phyloP scores from a whole-genome alignment of 1,284 basidiomycete species.

The Irpex rosettiformis region DNA sequence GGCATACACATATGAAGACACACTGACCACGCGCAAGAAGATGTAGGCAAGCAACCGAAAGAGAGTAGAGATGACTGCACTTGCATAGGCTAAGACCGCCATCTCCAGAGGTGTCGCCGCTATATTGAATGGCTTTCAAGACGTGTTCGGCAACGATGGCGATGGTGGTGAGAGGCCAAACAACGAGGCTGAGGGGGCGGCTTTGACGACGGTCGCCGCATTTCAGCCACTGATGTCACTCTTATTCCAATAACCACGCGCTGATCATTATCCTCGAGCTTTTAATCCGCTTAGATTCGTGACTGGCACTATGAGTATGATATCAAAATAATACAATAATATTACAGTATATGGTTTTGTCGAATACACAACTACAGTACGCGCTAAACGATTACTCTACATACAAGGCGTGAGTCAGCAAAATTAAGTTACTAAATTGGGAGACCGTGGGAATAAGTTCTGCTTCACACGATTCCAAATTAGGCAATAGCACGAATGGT shows the following conservation, averaged over 20 bases:
- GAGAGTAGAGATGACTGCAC: slow-evolving; percentile 13
- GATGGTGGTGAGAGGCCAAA: neutral
- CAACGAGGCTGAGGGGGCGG: neutral
- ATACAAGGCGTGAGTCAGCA: no score
- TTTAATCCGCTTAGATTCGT: neutral
- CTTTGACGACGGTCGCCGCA: neutral
- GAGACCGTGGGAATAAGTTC: no score
- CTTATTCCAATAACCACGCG: neutral
- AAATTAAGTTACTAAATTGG: no score
- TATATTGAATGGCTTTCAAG: neutral
- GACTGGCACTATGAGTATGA: no score
- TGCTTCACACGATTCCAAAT: no score
- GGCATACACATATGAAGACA: neutral
- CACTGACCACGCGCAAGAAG: slow-evolving; percentile 19
- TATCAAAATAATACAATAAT: no score
- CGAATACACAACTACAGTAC: no score
- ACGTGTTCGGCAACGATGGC: slow-evolving; percentile 2
- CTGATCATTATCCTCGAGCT: slow-evolving; percentile 4
- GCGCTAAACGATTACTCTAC: no score
- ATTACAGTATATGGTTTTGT: no score
- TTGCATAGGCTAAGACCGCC: slow-evolving; percentile 3
- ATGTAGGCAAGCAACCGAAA: slow-evolving; percentile 16
- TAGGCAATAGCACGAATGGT: no score
- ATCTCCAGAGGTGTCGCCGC: neutral
- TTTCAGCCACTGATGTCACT: slow-evolving; percentile 12